Percentiles rank a stretch among this genome's conserved stretches.
Conservation (phyloP, 495 filamentous ascomycete genomes). For the Rostrohypoxylon terebratum region DNA sequence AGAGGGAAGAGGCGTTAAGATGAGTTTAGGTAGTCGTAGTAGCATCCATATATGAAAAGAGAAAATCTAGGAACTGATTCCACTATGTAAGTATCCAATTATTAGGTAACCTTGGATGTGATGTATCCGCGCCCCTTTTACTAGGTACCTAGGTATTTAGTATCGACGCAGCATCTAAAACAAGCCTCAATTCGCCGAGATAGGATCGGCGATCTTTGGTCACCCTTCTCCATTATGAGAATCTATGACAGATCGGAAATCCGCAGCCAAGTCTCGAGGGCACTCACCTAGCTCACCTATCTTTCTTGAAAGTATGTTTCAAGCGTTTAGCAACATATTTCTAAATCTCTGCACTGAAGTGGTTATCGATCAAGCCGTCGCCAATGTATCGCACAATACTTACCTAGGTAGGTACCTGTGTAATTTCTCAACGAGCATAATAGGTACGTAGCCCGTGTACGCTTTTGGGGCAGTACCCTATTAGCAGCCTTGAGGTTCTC, state of each 20-base stretch:
- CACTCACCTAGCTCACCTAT: slow-evolving; percentile 48
- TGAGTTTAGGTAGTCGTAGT: background rate
- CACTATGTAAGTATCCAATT: background rate
- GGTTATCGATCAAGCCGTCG: slow-evolving; percentile 36
- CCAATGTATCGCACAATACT: slow-evolving; percentile 44
- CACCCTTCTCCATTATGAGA: slow-evolving; percentile 52
- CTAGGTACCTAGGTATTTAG: too few relatives aligned
- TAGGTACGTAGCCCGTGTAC: too few relatives aligned
- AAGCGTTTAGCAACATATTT: slow-evolving; percentile 28
- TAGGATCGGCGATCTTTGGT: background rate
- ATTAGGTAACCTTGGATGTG: too few relatives aligned
- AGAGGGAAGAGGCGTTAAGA: background rate
- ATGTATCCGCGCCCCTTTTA: too few relatives aligned
- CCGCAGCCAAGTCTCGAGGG: slow-evolving; percentile 57
- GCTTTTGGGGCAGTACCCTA: too few relatives aligned
- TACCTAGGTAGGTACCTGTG: too few relatives aligned
- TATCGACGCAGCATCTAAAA: too few relatives aligned
- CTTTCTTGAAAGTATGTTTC: slow-evolving; percentile 42
- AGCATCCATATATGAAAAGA: background rate
- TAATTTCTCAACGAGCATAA: slow-evolving; percentile 52
- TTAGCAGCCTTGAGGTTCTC: too few relatives aligned
- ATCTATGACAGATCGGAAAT: slow-evolving; percentile 56
- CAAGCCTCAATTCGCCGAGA: too few relatives aligned
- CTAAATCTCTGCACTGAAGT: background rate
- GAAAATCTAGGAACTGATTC: background rate